phyloP scores from a whole-genome alignment of 345 rosid genomes.

The Euphorbia lathyris region DNA sequence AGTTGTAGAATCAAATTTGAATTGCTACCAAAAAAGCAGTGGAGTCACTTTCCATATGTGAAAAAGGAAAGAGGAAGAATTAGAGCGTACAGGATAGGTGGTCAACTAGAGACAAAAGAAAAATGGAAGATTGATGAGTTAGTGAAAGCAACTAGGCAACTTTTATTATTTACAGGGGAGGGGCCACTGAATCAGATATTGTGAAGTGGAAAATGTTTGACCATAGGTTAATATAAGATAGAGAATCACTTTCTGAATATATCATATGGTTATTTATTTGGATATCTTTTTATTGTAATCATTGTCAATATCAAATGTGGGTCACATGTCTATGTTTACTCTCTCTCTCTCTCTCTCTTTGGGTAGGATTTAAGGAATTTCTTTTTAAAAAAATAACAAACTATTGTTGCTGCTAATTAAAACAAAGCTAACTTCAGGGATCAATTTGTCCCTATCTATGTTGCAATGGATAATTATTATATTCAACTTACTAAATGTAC shows the following conservation, averaged over 20 bases:
- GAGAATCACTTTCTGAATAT: conserved; percentile 1
- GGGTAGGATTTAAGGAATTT: neutral
- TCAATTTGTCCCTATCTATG: too few relatives aligned
- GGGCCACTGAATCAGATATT: conserved; percentile 19
- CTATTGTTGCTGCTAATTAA: too few relatives aligned
- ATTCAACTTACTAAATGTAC: too few relatives aligned
- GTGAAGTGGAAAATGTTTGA: conserved; percentile 16
- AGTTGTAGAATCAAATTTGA: neutral
- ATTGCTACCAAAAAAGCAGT: neutral
- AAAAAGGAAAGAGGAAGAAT: neutral
- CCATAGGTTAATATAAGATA: too few relatives aligned
- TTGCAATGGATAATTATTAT: too few relatives aligned
- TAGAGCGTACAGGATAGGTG: neutral
- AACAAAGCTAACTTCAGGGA: too few relatives aligned
- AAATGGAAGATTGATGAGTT: neutral
- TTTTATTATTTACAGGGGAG: too few relatives aligned
- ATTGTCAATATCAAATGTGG: neutral
- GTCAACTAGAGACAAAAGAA: neutral
- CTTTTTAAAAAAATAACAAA: too few relatives aligned
- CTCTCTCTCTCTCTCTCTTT: neutral
- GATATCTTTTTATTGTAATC: conserved; percentile 8
- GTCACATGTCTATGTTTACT: neutral
- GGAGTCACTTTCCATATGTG: neutral
- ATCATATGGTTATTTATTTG: neutral
- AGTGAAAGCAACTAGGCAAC: neutral